A percentile compares a stretch with the other conserved stretches of the same genome.
These are phyloP conservation scores for Grosmannia serpens DNA, from an alignment of 2,329 filamentous ascomycete genomes.

Conservation along the genomic window DNA sequence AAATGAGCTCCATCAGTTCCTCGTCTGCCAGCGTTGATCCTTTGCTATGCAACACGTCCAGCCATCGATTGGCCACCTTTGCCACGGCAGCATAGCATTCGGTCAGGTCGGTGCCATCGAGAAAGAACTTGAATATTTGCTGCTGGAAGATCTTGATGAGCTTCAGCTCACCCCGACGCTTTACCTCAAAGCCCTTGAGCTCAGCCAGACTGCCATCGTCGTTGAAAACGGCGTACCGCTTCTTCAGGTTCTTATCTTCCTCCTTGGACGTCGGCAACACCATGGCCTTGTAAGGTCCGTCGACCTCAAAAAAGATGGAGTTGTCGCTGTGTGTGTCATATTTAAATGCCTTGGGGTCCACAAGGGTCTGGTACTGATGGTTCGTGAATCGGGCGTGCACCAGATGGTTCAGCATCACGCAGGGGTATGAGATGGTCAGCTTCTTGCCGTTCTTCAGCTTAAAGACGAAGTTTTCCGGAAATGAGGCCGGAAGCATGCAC, in stretches of 20 bases:
- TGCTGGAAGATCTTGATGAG: conserved; percentile 99
- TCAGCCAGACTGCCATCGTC: conserved; percentile 92
- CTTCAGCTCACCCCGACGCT: conserved; percentile 93
- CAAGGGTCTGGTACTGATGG: conserved; percentile 87
- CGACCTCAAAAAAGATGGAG: conserved; percentile 98
- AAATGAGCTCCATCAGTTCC: conserved; percentile 98
- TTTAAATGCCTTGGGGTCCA: conserved; percentile 66
- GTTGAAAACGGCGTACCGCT: conserved; percentile 97
- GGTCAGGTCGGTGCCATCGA: conserved; percentile 75
- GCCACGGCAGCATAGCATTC: conserved; percentile 90
- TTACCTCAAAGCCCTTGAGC: conserved; percentile 94
- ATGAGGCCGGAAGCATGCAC: conserved; percentile 95
- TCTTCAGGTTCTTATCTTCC: conserved; percentile 99
- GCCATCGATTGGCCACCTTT: conserved; percentile 89
- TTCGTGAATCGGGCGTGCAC: conserved; percentile 95
- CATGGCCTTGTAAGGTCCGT: conserved; percentile 96
- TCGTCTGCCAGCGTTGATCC: conserved; percentile 88
- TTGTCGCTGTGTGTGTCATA: conserved; percentile 98
- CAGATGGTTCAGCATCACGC: conserved; percentile 96
- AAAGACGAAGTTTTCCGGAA: conserved; percentile 93
- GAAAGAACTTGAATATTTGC: conserved; percentile 98
- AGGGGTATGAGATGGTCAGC: conserved; percentile 90
- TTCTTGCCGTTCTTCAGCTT: conserved; percentile 95
- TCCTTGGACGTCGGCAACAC: conserved; percentile 94
- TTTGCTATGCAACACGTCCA: conserved; percentile 85